Evolutionary conservation across 2,329 filamentous ascomycete species (phyloP).

Genomic region (Fusarium pseudocircinatum): DNA sequence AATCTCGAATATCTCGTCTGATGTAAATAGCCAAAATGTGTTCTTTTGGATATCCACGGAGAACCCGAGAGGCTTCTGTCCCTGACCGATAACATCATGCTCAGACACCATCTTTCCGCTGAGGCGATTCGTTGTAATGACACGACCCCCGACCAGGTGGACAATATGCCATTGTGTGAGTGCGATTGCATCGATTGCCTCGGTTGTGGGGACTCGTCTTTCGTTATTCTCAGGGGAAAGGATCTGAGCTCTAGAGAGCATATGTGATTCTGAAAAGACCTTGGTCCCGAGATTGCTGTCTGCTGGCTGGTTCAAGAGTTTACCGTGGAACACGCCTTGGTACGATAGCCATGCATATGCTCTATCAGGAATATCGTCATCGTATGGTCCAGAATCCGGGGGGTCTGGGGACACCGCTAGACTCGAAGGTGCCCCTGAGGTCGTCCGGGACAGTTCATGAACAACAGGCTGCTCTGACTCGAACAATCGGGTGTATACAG

Average conservation of each 20-base stretch:
- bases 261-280: constrained; percentile 81
- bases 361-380: constrained; percentile 72
- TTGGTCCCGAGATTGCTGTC: constrained; percentile 73
- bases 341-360: constrained; percentile 91
- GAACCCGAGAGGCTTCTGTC: constrained; percentile 83
- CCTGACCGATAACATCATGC: constrained; percentile 82
- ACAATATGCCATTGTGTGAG: constrained; percentile 95
- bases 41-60: constrained; percentile 93
- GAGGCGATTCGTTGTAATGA: constrained; percentile 87
- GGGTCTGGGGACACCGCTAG: constrained; percentile 82
- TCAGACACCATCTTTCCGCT: constrained; percentile 89
- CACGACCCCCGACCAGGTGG: constrained; percentile 80
- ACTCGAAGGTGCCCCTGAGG: constrained; percentile 67
- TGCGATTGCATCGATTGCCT: constrained; percentile 80
- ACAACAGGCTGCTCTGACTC: constrained; percentile 83
- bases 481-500: constrained; percentile 88
- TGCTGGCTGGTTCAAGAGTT: constrained; percentile 70
- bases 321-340: constrained; percentile 89
- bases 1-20: constrained; percentile 91
- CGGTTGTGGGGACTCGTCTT: constrained; percentile 72
- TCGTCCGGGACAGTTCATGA: constrained; percentile 72
- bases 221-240: constrained; percentile 72
- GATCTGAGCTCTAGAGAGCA: constrained; percentile 79
- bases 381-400: constrained; percentile 62
- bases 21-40: constrained; percentile 96